Conservation (phyloP, 106 monocot species). For the Apostasia shenzhenica region DNA sequence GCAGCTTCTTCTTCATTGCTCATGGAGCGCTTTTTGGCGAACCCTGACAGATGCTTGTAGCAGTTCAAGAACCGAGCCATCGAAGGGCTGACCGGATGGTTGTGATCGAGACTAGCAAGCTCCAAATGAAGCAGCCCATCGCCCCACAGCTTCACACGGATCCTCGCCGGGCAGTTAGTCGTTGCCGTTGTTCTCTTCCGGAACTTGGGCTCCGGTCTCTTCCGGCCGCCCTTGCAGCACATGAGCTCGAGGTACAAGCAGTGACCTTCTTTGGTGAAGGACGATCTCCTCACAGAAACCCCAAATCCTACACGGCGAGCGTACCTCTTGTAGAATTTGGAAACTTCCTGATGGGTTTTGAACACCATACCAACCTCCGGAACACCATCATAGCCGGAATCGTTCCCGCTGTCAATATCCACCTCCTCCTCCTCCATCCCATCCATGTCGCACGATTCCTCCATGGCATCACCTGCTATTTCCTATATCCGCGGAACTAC, state of each 20-base stretch:
- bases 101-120: constrained; percentile 54
- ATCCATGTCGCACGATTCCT: constrained; percentile 13
- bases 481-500: neutral
- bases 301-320: constrained; percentile 61
- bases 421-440: constrained; percentile 12
- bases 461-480: neutral
- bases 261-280: constrained; percentile 48
- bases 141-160: constrained; percentile 59
- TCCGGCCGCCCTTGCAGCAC: constrained; percentile 73
- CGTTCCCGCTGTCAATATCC: constrained; percentile 2
- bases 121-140: constrained; percentile 59
- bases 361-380: constrained; percentile 75
- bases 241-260: constrained; percentile 69
- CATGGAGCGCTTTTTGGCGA: constrained; percentile 19
- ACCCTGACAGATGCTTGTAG: constrained; percentile 36
- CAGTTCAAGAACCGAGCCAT: constrained; percentile 47
- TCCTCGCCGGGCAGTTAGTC: constrained; percentile 47
- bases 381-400: constrained; percentile 23
- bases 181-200: constrained; percentile 43
- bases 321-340: constrained; percentile 46
- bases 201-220: constrained; percentile 51
- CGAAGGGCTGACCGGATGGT: constrained; percentile 51
- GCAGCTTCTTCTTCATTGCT: constrained; percentile 1
- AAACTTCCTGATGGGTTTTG: constrained; percentile 36
- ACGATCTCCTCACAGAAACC: constrained; percentile 53